A percentile compares a stretch with the other conserved stretches of the same genome.
Conservation (phyloP, 345 rosid species). For the Murraya koenigii region DNA sequence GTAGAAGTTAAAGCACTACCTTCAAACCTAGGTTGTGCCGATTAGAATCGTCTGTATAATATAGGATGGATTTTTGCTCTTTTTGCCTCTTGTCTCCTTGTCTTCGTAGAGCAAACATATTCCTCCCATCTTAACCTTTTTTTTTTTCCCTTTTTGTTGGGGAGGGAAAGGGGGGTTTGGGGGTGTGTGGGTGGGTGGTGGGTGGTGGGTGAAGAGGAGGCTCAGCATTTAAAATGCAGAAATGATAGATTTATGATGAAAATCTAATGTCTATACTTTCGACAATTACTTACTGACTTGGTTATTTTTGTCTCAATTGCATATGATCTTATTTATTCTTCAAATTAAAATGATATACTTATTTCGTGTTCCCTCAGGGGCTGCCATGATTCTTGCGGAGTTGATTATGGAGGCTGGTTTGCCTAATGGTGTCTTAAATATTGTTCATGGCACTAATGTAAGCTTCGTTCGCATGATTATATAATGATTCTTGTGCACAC, state of each 20-base stretch:
- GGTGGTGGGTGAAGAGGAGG: no score
- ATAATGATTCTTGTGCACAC: neutral
- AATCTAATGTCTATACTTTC: neutral
- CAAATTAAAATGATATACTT: slow-evolving; percentile 7
- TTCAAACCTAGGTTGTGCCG: neutral
- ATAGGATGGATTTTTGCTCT: neutral
- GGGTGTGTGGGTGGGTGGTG: no score
- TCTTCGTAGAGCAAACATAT: neutral
- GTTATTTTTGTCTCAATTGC: neutral
- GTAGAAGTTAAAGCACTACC: neutral
- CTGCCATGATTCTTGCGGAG: slow-evolving; percentile 85
- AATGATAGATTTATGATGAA: neutral
- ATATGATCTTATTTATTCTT: neutral
- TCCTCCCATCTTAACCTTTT: neutral
- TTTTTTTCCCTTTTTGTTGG: no score
- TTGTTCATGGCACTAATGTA: slow-evolving; percentile 92
- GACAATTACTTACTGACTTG: neutral
- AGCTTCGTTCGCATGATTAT: slow-evolving; percentile 11
- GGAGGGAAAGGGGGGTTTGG: no score
- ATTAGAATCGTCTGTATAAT: neutral
- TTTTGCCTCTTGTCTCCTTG: neutral
- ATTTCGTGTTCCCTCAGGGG: slow-evolving; percentile 51
- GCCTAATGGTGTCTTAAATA: slow-evolving; percentile 85
- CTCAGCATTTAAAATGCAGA: neutral
- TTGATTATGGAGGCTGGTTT: slow-evolving; percentile 94